Percentiles rank a stretch among this genome's conserved stretches.
Conservation (phyloP, 1,284 basidiomycete genomes). For the Pseudozyma hubeiensis region DNA sequence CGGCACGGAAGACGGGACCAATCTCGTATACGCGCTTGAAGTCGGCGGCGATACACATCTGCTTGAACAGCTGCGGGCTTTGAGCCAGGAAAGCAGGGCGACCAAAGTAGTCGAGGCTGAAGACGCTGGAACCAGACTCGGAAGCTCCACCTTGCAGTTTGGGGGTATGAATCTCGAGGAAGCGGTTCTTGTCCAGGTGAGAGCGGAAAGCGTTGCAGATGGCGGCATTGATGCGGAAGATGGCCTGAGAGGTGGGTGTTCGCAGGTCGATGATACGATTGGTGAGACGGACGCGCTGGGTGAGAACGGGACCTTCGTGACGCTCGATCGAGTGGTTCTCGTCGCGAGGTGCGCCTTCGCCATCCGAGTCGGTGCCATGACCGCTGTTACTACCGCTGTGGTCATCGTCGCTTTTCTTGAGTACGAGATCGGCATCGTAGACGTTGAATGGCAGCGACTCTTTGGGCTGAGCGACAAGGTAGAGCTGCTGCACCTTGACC, state of each 20-base stretch:
- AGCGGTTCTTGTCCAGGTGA: slow-evolving; percentile 55
- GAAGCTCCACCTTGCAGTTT: slow-evolving; percentile 65
- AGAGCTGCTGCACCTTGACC: slow-evolving; percentile 58
- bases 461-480: slow-evolving; percentile 49
- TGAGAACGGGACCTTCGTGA: slow-evolving; percentile 47
- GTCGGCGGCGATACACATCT: slow-evolving; percentile 65
- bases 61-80: slow-evolving; percentile 65
- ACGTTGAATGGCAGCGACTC: slow-evolving; percentile 63
- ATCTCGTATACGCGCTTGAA: slow-evolving; percentile 65
- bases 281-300: slow-evolving; percentile 59
- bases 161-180: slow-evolving; percentile 65
- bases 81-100: slow-evolving; percentile 64
- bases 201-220: slow-evolving; percentile 61
- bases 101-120: slow-evolving; percentile 66
- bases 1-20: slow-evolving; percentile 66
- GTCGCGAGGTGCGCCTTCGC: slow-evolving; percentile 23
- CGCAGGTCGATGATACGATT: slow-evolving; percentile 65
- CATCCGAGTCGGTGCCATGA: slow-evolving; percentile 23
- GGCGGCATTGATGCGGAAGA: slow-evolving; percentile 63
- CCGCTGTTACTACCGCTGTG: slow-evolving; percentile 22
- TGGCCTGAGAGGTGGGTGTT: slow-evolving; percentile 61
- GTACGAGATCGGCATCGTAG: slow-evolving; percentile 59
- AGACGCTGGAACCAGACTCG: slow-evolving; percentile 63
- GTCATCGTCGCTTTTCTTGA: slow-evolving; percentile 47
- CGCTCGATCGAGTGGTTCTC: slow-evolving; percentile 38